phyloP scores from a whole-genome alignment of 306 rosid genomes.

The Vigna unguiculata region DNA sequence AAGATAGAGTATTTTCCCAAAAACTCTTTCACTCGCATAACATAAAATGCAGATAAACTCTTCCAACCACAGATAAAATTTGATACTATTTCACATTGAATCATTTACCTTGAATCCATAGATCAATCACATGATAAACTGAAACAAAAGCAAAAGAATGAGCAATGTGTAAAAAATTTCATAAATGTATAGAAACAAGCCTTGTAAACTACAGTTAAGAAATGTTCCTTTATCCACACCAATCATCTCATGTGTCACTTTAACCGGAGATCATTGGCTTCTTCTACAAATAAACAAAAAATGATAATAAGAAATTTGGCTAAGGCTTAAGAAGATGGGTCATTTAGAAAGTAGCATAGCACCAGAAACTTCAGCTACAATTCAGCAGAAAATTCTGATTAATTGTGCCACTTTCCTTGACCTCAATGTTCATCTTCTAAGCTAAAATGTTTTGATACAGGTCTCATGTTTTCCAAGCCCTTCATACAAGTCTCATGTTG shows the following conservation, averaged over 20 bases:
- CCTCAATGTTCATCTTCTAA: slow-evolving; percentile 35
- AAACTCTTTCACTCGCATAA: background rate
- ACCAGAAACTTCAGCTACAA: slow-evolving; percentile 51
- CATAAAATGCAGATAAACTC: background rate
- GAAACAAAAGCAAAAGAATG: slow-evolving; percentile 9
- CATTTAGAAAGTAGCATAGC: slow-evolving; percentile 42
- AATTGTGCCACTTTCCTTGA: slow-evolving; percentile 44
- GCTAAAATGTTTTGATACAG: slow-evolving; percentile 34
- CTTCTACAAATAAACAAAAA: slow-evolving; percentile 51
- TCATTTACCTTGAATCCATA: background rate
- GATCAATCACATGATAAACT: slow-evolving; percentile 17
- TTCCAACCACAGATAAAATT: background rate
- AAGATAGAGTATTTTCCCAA: background rate
- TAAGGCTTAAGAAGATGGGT: slow-evolving; percentile 30
- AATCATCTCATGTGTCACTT: slow-evolving; percentile 57
- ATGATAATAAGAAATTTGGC: slow-evolving; percentile 43
- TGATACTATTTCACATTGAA: background rate
- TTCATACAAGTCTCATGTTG: slow-evolving; percentile 55
- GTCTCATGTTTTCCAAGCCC: slow-evolving; percentile 69
- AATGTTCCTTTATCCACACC: slow-evolving; percentile 51
- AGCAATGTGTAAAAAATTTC: slow-evolving; percentile 34
- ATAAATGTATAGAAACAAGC: slow-evolving; percentile 51
- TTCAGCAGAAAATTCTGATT: slow-evolving; percentile 46
- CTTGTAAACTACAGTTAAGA: slow-evolving; percentile 54
- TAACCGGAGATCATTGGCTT: slow-evolving; percentile 54